phyloP scores from a whole-genome alignment of 176 grass and related monocot species.

The Eremochloa ophiuroides region DNA sequence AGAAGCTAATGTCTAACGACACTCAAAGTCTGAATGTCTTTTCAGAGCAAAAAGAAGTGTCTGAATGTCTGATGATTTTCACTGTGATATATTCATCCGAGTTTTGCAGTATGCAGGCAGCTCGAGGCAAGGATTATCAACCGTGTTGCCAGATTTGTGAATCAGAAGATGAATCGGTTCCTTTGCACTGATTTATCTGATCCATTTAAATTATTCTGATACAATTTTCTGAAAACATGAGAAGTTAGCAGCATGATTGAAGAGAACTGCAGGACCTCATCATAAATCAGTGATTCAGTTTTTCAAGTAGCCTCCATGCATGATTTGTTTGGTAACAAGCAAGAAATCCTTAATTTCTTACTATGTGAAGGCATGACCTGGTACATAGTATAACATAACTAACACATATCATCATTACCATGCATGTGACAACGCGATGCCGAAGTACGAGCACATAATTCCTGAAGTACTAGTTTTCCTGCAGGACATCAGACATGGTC shows the following conservation, averaged over 20 bases:
- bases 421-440: neutral
- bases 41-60: neutral
- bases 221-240: too few relatives aligned
- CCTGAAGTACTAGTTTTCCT: neutral
- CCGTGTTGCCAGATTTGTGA: neutral
- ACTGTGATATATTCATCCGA: neutral
- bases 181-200: neutral
- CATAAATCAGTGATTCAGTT: neutral
- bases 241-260: neutral
- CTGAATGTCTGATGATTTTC: neutral
- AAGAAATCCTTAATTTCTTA: neutral
- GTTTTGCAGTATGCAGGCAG: neutral
- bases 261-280: neutral
- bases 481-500: too few relatives aligned
- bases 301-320: neutral
- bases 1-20: neutral
- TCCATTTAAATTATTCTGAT: too few relatives aligned
- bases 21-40: neutral
- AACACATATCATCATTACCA: neutral
- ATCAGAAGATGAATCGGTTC: neutral
- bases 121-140: neutral
- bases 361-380: neutral
- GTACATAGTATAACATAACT: neutral
- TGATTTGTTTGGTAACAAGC: neutral
- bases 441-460: too few relatives aligned